Evolutionary conservation across 2,329 filamentous ascomycete genomes (phyloP), one percentile per base, ranked within the genome.

Genomic region (Diplodia intermedia): DNA sequence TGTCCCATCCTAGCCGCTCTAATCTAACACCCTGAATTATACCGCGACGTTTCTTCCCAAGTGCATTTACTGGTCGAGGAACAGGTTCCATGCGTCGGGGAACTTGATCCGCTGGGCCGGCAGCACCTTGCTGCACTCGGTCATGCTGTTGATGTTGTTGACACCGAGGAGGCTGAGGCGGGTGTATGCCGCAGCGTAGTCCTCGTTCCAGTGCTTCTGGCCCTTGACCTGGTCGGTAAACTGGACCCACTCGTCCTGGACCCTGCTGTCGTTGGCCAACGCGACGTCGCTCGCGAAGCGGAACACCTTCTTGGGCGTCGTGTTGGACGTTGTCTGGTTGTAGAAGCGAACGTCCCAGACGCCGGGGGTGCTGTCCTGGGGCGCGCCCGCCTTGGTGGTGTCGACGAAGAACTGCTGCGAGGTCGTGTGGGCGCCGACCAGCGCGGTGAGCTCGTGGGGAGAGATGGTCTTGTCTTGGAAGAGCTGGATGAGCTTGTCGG

Each of bases 131-230:
- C 84, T 85, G 79, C 86, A 88, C 70, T 87, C 85, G 18, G 81
- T 84, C 53, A 88, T 76, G 26, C 79, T 74, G 74, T 87, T 87
- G 74, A 88, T 84, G 72, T 86, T 86, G 72, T 84, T 81, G 15
- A 87, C 85, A 3, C 86, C 86, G 12, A 88, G 81, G 2, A 88
- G 76, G 38, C 82, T 85, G 47, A 88, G 78, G 26, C 85, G 83
- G 54, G 86, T 79, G 71, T 87, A 87, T 14, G 83, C 85, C 43
- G 79, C 78, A 1, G 85, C 80, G 66, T 85, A 88, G 54, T 83
- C 84, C 80, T 83, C 68, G 57, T 78, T 78, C 77, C 77, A 79
- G 57, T 72, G 71, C 9, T 69, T 70, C 69, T 78, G 77, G 11
- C 73, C 75, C 33, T 61, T 69, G 56, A 29, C 20, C 1, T 26